phyloP scores from a whole-genome alignment of 1,139 yeast species.

The Pneumocystis carinii region DNA sequence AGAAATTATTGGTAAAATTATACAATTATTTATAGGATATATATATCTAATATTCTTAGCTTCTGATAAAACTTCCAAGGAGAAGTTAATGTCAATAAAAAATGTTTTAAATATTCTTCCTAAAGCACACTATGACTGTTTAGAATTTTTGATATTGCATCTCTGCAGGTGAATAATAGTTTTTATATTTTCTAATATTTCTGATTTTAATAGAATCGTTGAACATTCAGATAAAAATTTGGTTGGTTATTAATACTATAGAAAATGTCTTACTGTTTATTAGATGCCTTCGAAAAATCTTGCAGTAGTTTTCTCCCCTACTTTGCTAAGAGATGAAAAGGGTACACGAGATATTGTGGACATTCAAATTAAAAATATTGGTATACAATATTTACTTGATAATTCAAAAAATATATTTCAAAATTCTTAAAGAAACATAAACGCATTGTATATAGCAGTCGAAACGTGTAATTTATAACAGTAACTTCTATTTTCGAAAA shows the following conservation, averaged over 20 bases:
- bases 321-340: slow-evolving; percentile 62
- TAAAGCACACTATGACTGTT: slow-evolving; percentile 44
- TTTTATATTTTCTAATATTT: background rate
- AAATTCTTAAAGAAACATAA: background rate
- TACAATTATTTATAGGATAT: background rate
- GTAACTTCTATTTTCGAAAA: background rate
- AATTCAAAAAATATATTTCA: slow-evolving; percentile 28
- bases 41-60: slow-evolving; percentile 22
- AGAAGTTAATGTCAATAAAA: slow-evolving; percentile 25
- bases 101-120: slow-evolving; percentile 39
- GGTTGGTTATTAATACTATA: slow-evolving; percentile 8
- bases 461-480: background rate
- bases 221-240: slow-evolving; percentile 38
- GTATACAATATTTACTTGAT: slow-evolving; percentile 60
- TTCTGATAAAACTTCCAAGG: slow-evolving; percentile 24
- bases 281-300: slow-evolving; percentile 65
- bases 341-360: slow-evolving; percentile 79
- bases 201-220: slow-evolving; percentile 26
- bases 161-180: background rate
- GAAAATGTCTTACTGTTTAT: background rate
- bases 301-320: slow-evolving; percentile 92
- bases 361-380: slow-evolving; percentile 67
- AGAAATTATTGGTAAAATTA: slow-evolving; percentile 16
- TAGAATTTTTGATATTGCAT: slow-evolving; percentile 1
- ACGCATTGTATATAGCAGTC: background rate